Evolutionary conservation across 768 basidiomycete species (phyloP).

Genomic region (Lactarius indigo): DNA sequence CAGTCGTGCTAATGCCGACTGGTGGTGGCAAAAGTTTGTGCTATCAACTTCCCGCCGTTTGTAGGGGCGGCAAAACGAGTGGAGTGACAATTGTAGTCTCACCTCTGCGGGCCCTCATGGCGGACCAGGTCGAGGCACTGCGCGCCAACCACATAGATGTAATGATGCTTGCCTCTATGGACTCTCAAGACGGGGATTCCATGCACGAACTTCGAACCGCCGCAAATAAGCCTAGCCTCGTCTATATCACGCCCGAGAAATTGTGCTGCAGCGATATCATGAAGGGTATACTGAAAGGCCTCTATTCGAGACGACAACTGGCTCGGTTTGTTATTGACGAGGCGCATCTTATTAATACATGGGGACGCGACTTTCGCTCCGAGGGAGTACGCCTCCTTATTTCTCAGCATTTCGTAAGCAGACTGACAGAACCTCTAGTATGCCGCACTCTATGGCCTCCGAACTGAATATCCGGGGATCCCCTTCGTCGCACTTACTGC

Average conservation of each 20-base stretch:
- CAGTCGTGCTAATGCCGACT: constrained; percentile 95
- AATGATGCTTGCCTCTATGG: constrained; percentile 39
- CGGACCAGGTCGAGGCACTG: constrained; percentile 79
- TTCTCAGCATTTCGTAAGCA: not conserved
- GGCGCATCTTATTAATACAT: constrained; percentile 90
- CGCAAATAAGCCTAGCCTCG: constrained; percentile 53
- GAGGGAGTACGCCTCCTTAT: constrained; percentile 13
- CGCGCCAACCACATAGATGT: constrained; percentile 62
- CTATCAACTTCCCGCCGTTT: constrained; percentile 88
- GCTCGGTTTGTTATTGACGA: constrained; percentile 96
- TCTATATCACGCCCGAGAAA: constrained; percentile 94
- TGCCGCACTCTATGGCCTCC: constrained; percentile 42
- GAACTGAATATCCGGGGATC: constrained; percentile 68
- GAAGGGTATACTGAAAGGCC: constrained; percentile 48
- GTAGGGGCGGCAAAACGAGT: constrained; percentile 60
- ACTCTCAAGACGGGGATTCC: constrained; percentile 32
- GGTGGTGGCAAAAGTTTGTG: constrained; percentile 90
- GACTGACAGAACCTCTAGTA: constrained; percentile 32
- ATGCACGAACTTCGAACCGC: constrained; percentile 46
- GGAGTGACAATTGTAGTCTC: constrained; percentile 90
- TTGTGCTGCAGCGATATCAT: constrained; percentile 60
- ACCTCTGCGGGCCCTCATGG: constrained; percentile 84
- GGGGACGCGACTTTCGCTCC: constrained; percentile 93
- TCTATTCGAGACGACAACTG: constrained; percentile 56
- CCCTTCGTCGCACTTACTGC: constrained; percentile 98